Conservation (phyloP, 2,329 filamentous ascomycete genomes). For the Seiridium cupressi region DNA sequence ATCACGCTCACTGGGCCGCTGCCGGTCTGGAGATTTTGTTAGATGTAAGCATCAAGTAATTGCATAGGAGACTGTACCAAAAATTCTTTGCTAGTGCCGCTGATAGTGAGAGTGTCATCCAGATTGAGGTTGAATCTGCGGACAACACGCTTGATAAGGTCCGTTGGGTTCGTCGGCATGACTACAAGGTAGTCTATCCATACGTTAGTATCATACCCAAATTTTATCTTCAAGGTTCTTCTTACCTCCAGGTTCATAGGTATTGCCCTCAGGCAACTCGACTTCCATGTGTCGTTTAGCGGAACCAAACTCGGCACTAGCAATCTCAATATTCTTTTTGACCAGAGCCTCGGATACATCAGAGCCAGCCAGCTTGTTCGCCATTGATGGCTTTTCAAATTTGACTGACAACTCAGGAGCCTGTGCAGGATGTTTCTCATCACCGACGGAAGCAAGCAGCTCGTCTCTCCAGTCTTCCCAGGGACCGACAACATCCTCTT, state of each 20-base stretch:
- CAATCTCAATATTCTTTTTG: neutral
- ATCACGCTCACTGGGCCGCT: neutral
- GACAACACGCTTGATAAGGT: neutral
- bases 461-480: conserved; percentile 1
- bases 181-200: neutral
- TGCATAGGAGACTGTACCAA: neutral
- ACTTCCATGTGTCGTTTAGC: neutral
- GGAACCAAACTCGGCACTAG: neutral
- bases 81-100: conserved; percentile 1
- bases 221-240: no score
- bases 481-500: neutral
- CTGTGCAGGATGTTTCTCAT: neutral
- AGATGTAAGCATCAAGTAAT: neutral
- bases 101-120: neutral
- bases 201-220: neutral
- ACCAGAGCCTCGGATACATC: neutral
- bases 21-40: neutral
- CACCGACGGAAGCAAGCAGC: neutral
- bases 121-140: conserved; percentile 2
- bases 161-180: neutral
- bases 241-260: conserved; percentile 1
- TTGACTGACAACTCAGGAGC: neutral
- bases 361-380: neutral
- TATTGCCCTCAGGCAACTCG: neutral
- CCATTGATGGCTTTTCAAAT: neutral